phyloP scores from a whole-genome alignment of 2,329 filamentous ascomycete species.

The Magnaporthiopsis poae region DNA sequence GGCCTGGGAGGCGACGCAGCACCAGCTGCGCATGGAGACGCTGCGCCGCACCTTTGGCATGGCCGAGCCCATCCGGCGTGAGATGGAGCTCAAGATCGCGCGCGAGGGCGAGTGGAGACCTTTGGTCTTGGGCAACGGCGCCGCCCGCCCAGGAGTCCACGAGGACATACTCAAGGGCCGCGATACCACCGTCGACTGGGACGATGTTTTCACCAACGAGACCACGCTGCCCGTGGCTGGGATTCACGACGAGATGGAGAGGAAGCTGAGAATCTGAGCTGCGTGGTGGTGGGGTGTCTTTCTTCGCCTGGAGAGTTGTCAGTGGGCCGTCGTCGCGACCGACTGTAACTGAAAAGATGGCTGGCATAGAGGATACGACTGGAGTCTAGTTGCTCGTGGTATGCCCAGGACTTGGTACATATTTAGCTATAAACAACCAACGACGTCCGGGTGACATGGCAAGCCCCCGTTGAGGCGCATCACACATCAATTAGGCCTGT shows the following conservation, averaged over 20 bases:
- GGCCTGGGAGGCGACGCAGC: conserved; percentile 83
- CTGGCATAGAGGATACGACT: background rate
- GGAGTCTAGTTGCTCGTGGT: background rate
- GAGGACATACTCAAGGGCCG: conserved; percentile 78
- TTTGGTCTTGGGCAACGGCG: conserved; percentile 45
- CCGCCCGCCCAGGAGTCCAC: conserved; percentile 56
- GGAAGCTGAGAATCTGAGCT: conserved; percentile 66
- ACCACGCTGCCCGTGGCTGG: conserved; percentile 60
- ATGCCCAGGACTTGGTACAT: too few species aligned
- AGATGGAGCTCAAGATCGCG: conserved; percentile 91
- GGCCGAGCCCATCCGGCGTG: conserved; percentile 80
- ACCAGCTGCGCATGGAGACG: conserved; percentile 75
- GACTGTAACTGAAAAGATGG: background rate
- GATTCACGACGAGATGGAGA: conserved; percentile 90
- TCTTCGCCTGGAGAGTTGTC: background rate
- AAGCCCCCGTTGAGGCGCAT: background rate
- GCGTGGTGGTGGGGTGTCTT: background rate
- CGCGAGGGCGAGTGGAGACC: conserved; percentile 72
- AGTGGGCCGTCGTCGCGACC: background rate
- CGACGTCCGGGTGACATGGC: background rate
- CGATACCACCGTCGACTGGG: conserved; percentile 75
- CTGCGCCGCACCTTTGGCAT: conserved; percentile 83
- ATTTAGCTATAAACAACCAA: background rate
- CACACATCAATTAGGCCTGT: background rate
- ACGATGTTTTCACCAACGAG: conserved; percentile 80